Evolutionary conservation across 441 rosid species (phyloP), one percentile per base, ranked within the genome.

Genomic region (Corymbia calophylla): DNA sequence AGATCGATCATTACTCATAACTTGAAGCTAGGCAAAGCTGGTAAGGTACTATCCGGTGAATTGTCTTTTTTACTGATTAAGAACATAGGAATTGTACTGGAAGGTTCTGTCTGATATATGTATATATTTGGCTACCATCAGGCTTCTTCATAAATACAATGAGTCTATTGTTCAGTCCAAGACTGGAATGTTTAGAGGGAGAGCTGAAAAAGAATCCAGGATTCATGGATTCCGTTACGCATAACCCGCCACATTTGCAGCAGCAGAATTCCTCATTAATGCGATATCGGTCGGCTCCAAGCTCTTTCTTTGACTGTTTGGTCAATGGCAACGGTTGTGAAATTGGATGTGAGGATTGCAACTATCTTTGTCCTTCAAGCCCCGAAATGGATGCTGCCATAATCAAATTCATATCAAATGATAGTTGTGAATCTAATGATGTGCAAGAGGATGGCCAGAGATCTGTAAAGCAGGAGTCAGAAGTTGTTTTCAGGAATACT

Each of bases 211-310:
- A 90, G 92, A 90, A 88, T 16, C 94, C 89, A 87, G 93, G 89
- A 48, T 90, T 91, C 85, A 90, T 90, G 94, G 95, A 94, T 60
- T 87, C 93, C 12, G 89, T 87, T 90, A 89, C 68, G 84, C 88
- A 89, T 60, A 85, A 90, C 55, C 91, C 91, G 86, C 89, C 58
- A 12, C 89, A 92, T 5, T 90, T 89, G 29, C 87, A 47, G 55
- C 90, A 88, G 53, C 91, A 90, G n/a, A 90, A 87, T 86, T 91
- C 93, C 48, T 91, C 92, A 44, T 91, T 91, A 44, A 88, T 31
- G 86, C 91, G 94, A 54, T 91, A 92, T 66, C 92, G 92, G 13
- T 95, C 96, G 13, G 93, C 93, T 1, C 95, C 95, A 48, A 90
- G 93, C 91, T 93, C 94, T 86, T 91, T 93, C 90, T 60, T 92